phyloP scores from a whole-genome alignment of 306 rosid genomes.

The Boehmeria nivea region DNA sequence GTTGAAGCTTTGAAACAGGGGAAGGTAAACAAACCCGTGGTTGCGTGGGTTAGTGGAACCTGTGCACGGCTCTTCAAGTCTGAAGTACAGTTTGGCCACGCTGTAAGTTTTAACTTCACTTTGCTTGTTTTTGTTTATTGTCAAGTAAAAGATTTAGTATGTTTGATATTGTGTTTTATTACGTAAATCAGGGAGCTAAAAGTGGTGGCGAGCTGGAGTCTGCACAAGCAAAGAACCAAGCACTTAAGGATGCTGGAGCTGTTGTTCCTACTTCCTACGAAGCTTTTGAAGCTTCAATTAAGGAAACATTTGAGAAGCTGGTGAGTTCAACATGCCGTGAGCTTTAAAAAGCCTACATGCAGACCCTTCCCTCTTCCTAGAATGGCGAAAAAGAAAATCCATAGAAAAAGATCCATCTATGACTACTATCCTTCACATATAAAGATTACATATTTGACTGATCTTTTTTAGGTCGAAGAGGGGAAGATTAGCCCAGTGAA shows the following conservation, averaged over 20 bases:
- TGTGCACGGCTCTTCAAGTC: constrained; percentile 97
- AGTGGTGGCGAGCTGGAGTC: constrained; percentile 99
- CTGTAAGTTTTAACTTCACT: constrained; percentile 55
- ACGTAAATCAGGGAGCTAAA: constrained; percentile 75
- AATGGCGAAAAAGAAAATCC: neutral
- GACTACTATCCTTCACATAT: neutral
- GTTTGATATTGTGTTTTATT: constrained; percentile 18
- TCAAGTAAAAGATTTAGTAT: neutral
- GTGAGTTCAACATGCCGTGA: constrained; percentile 40
- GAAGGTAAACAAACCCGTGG: constrained; percentile 86
- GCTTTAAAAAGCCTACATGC: constrained; percentile 10
- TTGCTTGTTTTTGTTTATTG: constrained; percentile 17
- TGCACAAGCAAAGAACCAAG: constrained; percentile 96
- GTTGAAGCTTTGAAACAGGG: constrained; percentile 96
- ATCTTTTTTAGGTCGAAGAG: constrained; percentile 48
- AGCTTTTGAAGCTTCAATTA: constrained; percentile 69
- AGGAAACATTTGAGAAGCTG: constrained; percentile 82
- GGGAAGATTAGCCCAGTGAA: constrained; percentile 70
- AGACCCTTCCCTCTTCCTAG: neutral
- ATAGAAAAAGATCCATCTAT: neutral
- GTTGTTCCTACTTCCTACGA: constrained; percentile 92
- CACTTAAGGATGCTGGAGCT: constrained; percentile 93
- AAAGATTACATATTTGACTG: constrained; percentile 7
- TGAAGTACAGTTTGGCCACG: constrained; percentile 99
- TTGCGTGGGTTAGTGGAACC: constrained; percentile 99